phyloP scores from a whole-genome alignment of 2,329 filamentous ascomycete genomes.

The Nigrograna mackinnonii region DNA sequence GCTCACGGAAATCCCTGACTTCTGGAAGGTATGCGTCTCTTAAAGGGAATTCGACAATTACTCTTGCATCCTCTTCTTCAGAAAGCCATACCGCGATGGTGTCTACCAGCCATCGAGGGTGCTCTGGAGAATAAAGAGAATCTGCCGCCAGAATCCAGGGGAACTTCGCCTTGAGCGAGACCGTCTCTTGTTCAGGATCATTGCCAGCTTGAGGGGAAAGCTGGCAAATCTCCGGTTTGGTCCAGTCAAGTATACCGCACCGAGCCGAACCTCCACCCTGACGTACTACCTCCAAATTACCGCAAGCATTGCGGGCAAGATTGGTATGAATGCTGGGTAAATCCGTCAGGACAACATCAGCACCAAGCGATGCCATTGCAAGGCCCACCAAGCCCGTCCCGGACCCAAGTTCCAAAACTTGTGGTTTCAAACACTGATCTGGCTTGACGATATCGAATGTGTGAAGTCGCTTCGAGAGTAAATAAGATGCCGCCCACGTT shows the following conservation, averaged over 20 bases:
- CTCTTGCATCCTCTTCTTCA: slow-evolving; percentile 60
- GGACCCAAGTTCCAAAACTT: slow-evolving; percentile 78
- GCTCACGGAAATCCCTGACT: slow-evolving; percentile 62
- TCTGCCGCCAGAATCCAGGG: slow-evolving; percentile 80
- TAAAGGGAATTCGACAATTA: slow-evolving; percentile 79
- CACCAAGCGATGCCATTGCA: slow-evolving; percentile 74
- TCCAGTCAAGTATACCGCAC: slow-evolving; percentile 76
- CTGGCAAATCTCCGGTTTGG: slow-evolving; percentile 56
- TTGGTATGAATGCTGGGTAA: slow-evolving; percentile 83
- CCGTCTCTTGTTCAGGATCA: slow-evolving; percentile 7
- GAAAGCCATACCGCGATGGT: slow-evolving; percentile 72
- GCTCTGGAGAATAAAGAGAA: slow-evolving; percentile 81
- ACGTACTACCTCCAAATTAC: slow-evolving; percentile 63
- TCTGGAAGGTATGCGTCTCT: slow-evolving; percentile 72
- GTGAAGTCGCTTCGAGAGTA: slow-evolving; percentile 74
- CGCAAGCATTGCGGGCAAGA: slow-evolving; percentile 70
- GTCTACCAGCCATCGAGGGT: slow-evolving; percentile 73
- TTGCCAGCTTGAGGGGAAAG: slow-evolving; percentile 12
- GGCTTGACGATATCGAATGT: slow-evolving; percentile 25
- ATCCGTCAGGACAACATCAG: slow-evolving; percentile 76
- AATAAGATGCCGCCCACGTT: slow-evolving; percentile 91
- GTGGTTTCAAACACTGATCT: slow-evolving; percentile 5
- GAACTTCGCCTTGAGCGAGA: slow-evolving; percentile 34
- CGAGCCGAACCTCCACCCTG: slow-evolving; percentile 60
- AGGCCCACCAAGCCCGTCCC: slow-evolving; percentile 92